phyloP scores from a whole-genome alignment of 768 basidiomycete genomes.

The Lactarius sanguifluus region DNA sequence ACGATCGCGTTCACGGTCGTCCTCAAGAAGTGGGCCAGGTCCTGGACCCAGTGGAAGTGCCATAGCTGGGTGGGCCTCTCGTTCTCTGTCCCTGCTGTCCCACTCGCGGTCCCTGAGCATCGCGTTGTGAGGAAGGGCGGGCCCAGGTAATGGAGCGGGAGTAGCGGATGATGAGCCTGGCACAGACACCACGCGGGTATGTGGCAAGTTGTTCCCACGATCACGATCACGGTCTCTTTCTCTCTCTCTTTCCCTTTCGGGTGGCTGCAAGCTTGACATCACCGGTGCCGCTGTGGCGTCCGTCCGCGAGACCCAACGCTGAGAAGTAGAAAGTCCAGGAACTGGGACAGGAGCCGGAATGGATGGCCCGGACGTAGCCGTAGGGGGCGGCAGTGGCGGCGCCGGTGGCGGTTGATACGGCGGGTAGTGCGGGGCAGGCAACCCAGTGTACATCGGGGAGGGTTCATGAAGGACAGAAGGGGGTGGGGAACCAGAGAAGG shows the following conservation, averaged over 20 bases:
- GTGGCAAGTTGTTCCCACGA: slow-evolving; percentile 23
- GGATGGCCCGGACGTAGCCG: slow-evolving; percentile 22
- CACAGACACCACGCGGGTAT: slow-evolving; percentile 13
- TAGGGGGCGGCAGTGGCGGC: slow-evolving; percentile 19
- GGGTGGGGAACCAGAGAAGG: slow-evolving; percentile 26
- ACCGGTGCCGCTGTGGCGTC: slow-evolving; percentile 32
- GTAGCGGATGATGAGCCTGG: slow-evolving; percentile 19
- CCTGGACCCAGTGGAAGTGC: slow-evolving; percentile 17
- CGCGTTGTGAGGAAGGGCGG: slow-evolving; percentile 14
- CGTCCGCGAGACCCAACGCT: slow-evolving; percentile 25
- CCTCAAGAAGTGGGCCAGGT: slow-evolving; percentile 24
- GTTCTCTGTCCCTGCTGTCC: slow-evolving; percentile 30
- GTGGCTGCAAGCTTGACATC: slow-evolving; percentile 37
- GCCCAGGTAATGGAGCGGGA: slow-evolving; percentile 23
- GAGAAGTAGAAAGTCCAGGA: slow-evolving; percentile 22
- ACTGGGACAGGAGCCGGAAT: slow-evolving; percentile 18
- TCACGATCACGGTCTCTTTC: slow-evolving; percentile 21
- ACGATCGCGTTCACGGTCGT: slow-evolving; percentile 27
- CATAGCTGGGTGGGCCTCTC: slow-evolving; percentile 21
- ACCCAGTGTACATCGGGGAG: slow-evolving; percentile 36
- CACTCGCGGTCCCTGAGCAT: slow-evolving; percentile 23
- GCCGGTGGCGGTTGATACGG: slow-evolving; percentile 34
- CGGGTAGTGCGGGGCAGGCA: slow-evolving; percentile 25
- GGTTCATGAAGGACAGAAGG: slow-evolving; percentile 32
- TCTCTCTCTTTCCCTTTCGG: slow-evolving; percentile 20